Percentiles rank a stretch among this genome's conserved stretches.
Conservation (phyloP, 2,329 filamentous ascomycete genomes). For the Thermothelomyces thermophilus region DNA sequence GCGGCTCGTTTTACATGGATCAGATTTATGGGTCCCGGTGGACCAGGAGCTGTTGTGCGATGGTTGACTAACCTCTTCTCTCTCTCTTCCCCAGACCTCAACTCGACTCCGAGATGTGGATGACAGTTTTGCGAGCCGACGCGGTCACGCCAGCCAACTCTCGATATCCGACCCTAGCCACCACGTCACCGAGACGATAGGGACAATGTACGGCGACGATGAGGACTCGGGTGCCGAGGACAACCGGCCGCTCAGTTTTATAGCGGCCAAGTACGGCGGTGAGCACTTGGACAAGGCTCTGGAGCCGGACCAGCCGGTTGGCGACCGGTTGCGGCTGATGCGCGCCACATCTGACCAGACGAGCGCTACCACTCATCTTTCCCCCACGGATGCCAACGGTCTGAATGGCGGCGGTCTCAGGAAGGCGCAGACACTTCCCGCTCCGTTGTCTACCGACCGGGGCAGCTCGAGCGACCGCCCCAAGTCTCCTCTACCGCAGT, state of each 20-base stretch:
- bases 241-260: constrained; percentile 67
- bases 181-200: constrained; percentile 91
- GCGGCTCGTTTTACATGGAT: constrained; percentile 20
- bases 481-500: constrained; percentile 34
- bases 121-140: constrained; percentile 51
- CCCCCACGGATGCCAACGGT: constrained; percentile 22
- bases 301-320: constrained; percentile 31
- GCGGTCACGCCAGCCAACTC: constrained; percentile 51
- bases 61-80: constrained; percentile 16
- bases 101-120: constrained; percentile 51
- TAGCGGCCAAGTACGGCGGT: constrained; percentile 51
- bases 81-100: constrained; percentile 42
- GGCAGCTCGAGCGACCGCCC: constrained; percentile 36
- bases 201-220: constrained; percentile 78
- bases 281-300: constrained; percentile 40
- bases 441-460: constrained; percentile 36
- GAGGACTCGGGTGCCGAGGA: constrained; percentile 48
- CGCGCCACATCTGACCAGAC: constrained; percentile 43
- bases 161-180: constrained; percentile 82
- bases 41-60: constrained; percentile 18
- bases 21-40: constrained; percentile 26
- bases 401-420: constrained; percentile 28
- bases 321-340: constrained; percentile 36
- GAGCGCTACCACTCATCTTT: constrained; percentile 23
- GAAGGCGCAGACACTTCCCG: constrained; percentile 39